phyloP scores from a whole-genome alignment of 176 grass and related monocot species.

The Chrysopogon serrulatus region DNA sequence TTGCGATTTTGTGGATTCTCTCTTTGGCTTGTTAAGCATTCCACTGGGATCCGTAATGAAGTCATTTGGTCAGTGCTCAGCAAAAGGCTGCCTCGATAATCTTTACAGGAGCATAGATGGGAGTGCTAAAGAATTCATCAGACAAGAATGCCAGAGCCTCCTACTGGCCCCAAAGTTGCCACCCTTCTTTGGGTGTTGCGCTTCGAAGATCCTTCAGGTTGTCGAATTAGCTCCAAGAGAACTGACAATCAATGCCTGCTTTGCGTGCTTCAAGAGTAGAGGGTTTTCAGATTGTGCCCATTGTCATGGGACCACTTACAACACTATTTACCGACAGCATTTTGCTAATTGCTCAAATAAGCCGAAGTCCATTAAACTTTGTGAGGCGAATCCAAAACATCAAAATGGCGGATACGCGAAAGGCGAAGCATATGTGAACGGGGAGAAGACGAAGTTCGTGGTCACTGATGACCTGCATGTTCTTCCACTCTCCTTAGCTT shows the following conservation, averaged over 20 bases:
- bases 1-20: background rate
- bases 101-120: background rate
- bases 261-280: background rate
- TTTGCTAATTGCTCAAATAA: no score
- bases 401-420: no score
- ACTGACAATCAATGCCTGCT: background rate
- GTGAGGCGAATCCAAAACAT: constrained; percentile 1
- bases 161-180: background rate
- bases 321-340: no score
- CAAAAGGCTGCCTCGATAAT: background rate
- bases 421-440: background rate
- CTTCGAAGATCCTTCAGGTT: background rate
- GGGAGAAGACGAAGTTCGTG: background rate
- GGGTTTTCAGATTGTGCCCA: background rate
- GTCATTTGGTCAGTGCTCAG: background rate
- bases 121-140: background rate
- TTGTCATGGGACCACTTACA: background rate
- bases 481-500: background rate
- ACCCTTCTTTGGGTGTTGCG: background rate
- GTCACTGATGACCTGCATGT: background rate
- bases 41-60: background rate
- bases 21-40: background rate
- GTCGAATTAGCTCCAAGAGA: background rate
- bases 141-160: background rate
- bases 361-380: background rate